Percentiles rank a stretch among this genome's conserved stretches.
These are phyloP conservation scores for Ganoderma lucidum DNA, from an alignment of 1,284 basidiomycete species.

Conservation along the genomic window DNA sequence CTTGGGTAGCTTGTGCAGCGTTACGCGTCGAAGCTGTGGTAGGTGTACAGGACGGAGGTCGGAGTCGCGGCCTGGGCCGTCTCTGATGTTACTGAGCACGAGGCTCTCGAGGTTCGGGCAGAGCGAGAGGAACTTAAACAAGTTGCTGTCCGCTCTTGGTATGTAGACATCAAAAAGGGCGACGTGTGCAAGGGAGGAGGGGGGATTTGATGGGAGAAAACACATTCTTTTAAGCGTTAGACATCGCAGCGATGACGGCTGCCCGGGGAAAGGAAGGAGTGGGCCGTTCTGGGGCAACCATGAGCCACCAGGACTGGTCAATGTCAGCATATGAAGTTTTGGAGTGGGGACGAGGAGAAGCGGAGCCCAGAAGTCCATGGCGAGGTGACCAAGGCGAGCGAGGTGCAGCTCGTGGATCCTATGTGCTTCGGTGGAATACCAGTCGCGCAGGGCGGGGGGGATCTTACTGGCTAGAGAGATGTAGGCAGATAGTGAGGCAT, in stretches of 20 bases:
- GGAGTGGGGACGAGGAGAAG: slow-evolving; percentile 7
- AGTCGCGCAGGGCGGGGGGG: slow-evolving; percentile 1
- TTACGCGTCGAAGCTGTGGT: not conserved
- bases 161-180: slow-evolving; percentile 11
- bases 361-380: slow-evolving; percentile 11
- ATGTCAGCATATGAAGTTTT: not conserved
- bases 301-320: not conserved
- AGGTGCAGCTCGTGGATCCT: slow-evolving; percentile 15
- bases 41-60: slow-evolving; percentile 3
- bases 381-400: slow-evolving; percentile 8
- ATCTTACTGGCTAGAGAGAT: not conserved
- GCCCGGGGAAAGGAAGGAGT: not conserved
- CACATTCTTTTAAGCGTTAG: slow-evolving; percentile 10
- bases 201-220: slow-evolving; percentile 10
- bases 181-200: slow-evolving; percentile 10
- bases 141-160: slow-evolving; percentile 6
- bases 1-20: not conserved
- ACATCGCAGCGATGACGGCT: not conserved
- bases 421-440: slow-evolving; percentile 10
- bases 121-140: slow-evolving; percentile 8
- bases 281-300: not conserved
- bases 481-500: not conserved
- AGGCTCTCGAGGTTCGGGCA: slow-evolving; percentile 13
- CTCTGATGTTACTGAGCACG: slow-evolving; percentile 6
- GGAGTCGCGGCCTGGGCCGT: not conserved